These are phyloP conservation scores for Aspergillus unguis DNA, from an alignment of 2,329 filamentous ascomycete species.

Conservation along the genomic window DNA sequence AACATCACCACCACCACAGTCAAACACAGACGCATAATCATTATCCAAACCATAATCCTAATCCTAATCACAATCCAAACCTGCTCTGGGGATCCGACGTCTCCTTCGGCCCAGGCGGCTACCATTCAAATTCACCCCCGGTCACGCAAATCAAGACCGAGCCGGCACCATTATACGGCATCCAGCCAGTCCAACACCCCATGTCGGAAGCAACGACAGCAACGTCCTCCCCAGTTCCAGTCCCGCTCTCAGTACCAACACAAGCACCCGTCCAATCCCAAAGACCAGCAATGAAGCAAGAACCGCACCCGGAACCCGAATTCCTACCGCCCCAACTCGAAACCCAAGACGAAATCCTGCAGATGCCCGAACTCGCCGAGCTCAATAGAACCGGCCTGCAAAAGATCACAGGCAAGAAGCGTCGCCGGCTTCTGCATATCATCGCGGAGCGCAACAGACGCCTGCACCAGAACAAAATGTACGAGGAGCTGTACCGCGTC, in stretches of 20 bases:
- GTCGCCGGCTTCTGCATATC: conserved; percentile 8
- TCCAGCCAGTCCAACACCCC: not conserved
- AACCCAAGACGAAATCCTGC: not conserved
- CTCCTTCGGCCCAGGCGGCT: conserved; percentile 8
- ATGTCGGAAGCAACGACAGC: not conserved
- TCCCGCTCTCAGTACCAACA: too few relatives aligned
- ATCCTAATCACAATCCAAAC: not conserved
- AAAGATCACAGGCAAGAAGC: conserved; percentile 10
- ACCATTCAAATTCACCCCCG: not conserved
- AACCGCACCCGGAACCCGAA: not conserved
- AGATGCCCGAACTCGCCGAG: not conserved
- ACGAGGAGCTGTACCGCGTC: conserved; percentile 9
- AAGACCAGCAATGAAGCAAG: not conserved
- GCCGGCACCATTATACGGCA: not conserved
- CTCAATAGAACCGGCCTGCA: not conserved
- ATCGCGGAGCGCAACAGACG: conserved; percentile 11
- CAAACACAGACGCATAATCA: too few relatives aligned
- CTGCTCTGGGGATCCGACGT: conserved; percentile 11
- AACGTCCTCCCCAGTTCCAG: too few relatives aligned
- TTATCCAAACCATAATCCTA: too few relatives aligned
- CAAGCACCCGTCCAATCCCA: too few relatives aligned
- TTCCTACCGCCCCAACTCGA: not conserved
- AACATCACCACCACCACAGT: too few relatives aligned
- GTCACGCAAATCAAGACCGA: not conserved
- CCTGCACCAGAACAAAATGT: conserved; percentile 10